Conservation (phyloP, 306 rosid genomes). For the Cajanus cajan region DNA sequence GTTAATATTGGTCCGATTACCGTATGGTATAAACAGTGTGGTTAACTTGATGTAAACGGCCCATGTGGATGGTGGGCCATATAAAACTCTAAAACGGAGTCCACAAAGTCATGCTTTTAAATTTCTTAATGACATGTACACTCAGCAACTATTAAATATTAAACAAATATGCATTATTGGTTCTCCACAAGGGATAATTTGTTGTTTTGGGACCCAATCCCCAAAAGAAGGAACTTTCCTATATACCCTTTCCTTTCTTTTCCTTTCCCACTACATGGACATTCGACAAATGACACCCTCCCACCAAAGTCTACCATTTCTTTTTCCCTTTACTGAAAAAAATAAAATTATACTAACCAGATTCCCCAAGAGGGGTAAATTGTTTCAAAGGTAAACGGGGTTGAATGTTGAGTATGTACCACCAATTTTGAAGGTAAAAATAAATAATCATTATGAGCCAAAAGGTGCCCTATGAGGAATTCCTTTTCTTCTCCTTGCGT, state of each 20-base stretch:
- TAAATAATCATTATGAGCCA: constrained; percentile 47
- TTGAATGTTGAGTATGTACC: constrained; percentile 34
- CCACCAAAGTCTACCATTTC: constrained; percentile 43
- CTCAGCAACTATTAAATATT: constrained; percentile 51
- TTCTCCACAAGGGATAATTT: constrained; percentile 69
- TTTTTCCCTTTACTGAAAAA: not conserved
- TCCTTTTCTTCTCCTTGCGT: constrained; percentile 93
- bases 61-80: constrained; percentile 88
- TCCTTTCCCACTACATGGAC: constrained; percentile 40
- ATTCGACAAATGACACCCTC: constrained; percentile 41
- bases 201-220: constrained; percentile 63
- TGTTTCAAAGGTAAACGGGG: constrained; percentile 18
- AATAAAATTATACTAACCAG: constrained; percentile 24
- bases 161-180: constrained; percentile 80
- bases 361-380: constrained; percentile 29
- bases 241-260: constrained; percentile 41
- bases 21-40: constrained; percentile 11
- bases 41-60: constrained; percentile 54
- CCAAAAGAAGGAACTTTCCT: constrained; percentile 70
- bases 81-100: constrained; percentile 63
- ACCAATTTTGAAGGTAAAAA: constrained; percentile 19
- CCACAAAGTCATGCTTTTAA: constrained; percentile 66
- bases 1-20: not conserved
- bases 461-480: constrained; percentile 96
- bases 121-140: constrained; percentile 74